Conservation (phyloP, 148 eudicot genomes). For the Cornus kousa region DNA sequence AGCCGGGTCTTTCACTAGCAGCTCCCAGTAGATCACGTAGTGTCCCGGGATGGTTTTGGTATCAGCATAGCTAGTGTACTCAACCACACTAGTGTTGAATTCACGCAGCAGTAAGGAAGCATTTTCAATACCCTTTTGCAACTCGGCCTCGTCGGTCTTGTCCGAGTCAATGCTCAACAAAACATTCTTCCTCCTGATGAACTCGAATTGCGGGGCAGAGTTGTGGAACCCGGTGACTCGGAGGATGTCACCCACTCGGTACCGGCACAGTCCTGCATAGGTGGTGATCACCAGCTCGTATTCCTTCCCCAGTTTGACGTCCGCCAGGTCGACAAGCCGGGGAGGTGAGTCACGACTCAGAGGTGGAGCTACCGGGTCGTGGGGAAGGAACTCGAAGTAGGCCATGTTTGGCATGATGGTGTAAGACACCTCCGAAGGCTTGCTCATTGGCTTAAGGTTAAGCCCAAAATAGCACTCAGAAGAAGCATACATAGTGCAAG, state of each 20-base stretch:
- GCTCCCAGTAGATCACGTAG: slow-evolving; percentile 56
- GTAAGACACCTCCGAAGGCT: slow-evolving; percentile 68
- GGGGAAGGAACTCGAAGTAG: slow-evolving; percentile 80
- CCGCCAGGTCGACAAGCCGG: slow-evolving; percentile 50
- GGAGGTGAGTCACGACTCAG: slow-evolving; percentile 25
- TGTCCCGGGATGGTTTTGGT: slow-evolving; percentile 56
- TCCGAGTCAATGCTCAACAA: slow-evolving; percentile 59
- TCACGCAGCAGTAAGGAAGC: slow-evolving; percentile 35
- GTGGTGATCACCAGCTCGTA: slow-evolving; percentile 81
- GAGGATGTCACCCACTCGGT: slow-evolving; percentile 76
- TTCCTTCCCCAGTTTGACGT: slow-evolving; percentile 59
- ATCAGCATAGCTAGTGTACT: slow-evolving; percentile 60
- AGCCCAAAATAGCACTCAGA: slow-evolving; percentile 78
- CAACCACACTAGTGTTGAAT: slow-evolving; percentile 33
- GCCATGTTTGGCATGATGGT: slow-evolving; percentile 88
- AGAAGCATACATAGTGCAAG: slow-evolving; percentile 65
- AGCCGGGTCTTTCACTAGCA: slow-evolving; percentile 21
- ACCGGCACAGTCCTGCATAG: slow-evolving; percentile 66
- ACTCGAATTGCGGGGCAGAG: slow-evolving; percentile 73
- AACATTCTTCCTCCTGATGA: slow-evolving; percentile 67
- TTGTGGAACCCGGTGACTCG: slow-evolving; percentile 68
- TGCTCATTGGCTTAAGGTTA: slow-evolving; percentile 58
- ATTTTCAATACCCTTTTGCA: slow-evolving; percentile 42
- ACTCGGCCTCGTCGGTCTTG: slow-evolving; percentile 54
- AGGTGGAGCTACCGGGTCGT: slow-evolving; percentile 22